Evolutionary conservation across 164 flowering plant genomes (phyloP).

Genomic region (Paratinospora sagittata): DNA sequence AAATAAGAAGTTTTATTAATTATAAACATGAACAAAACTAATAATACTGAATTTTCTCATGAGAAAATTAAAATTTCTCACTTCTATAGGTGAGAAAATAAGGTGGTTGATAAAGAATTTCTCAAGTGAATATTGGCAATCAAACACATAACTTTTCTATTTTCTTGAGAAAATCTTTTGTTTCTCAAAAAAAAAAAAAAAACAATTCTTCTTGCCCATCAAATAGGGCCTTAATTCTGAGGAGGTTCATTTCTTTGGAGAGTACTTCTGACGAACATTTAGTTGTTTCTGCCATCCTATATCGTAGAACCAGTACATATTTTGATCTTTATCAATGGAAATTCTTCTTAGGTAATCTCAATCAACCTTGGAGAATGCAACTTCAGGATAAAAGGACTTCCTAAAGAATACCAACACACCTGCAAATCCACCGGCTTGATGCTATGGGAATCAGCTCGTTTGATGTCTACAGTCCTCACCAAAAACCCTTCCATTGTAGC

Average conservation of each 20-base stretch:
- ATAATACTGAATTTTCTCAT: too few relatives aligned
- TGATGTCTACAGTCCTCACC: slow-evolving; percentile 79
- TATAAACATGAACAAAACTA: too few relatives aligned
- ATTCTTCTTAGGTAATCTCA: slow-evolving; percentile 39
- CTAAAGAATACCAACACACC: slow-evolving; percentile 82
- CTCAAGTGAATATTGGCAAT: too few relatives aligned
- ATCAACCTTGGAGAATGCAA: slow-evolving; percentile 31
- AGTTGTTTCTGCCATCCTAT: background rate
- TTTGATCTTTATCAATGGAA: slow-evolving; percentile 3
- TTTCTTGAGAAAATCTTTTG: too few relatives aligned
- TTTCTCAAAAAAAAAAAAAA: too few relatives aligned
- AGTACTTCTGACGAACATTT: background rate
- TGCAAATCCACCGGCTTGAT: slow-evolving; percentile 97
- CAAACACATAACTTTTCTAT: too few relatives aligned
- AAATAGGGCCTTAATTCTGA: background rate
- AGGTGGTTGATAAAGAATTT: too few relatives aligned
- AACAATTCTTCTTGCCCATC: too few relatives aligned
- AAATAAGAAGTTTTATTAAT: too few relatives aligned
- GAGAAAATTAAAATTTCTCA: too few relatives aligned
- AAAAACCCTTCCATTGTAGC: slow-evolving; percentile 59
- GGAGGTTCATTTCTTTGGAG: background rate
- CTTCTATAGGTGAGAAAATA: too few relatives aligned
- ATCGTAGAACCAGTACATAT: background rate
- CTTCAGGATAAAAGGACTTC: slow-evolving; percentile 58
- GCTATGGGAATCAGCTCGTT: slow-evolving; percentile 95